Base-by-base conservation (phyloP, 176 grass and related monocot genomes). In the Carex pumila region DNA sequence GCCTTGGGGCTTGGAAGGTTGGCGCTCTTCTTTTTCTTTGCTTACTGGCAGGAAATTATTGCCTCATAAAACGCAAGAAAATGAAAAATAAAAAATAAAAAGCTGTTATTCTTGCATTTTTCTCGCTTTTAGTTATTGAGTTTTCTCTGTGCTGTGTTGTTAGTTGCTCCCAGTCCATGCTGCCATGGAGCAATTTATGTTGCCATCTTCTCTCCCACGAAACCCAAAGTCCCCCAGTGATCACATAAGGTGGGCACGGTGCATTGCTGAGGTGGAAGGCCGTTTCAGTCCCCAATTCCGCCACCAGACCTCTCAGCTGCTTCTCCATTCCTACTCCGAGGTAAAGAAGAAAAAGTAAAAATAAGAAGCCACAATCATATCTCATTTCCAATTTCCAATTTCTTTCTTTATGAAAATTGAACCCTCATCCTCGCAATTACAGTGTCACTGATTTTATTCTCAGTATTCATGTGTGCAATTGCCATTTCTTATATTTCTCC, bases 171-270 rank as follows among this genome's bases (percentile, higher is more conserved):
- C 2, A 74, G 43, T 75, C 3, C 22, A 22, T 25, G 11, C 71
- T 30, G 71, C 74, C 80, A 97, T 97, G 94, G 92, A 94, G 7
- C 88, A 92, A 66, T 97, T 92, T 83, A 74, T 91, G 57, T 25
- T 76, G 78, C 75, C 84, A n/a, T 86, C 53, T 56, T 66, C 63
- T 64, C 79, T 70, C 55, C 82, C 43, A 3, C n/a, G 63, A 68
- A 25, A 82, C 32, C 11, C 12, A 56, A 9, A 54, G 60, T 17
- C 32, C 13, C 36, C 11, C 61, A 75, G 12, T 83, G 85, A 78
- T 60, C 73, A 74, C 71, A 83, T 65, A 60, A 67, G 52, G 73
- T 98, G 95, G 95, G 86, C 76, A 53, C 92, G 88, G 73, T 86
- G 81, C 75, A 84, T 86, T 43, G 79, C 56, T 32, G 95, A 98